Evolutionary conservation across 129 eudicot species (phyloP), one percentile per base, ranked within the genome.

Genomic region (Flaveria bidentis): DNA sequence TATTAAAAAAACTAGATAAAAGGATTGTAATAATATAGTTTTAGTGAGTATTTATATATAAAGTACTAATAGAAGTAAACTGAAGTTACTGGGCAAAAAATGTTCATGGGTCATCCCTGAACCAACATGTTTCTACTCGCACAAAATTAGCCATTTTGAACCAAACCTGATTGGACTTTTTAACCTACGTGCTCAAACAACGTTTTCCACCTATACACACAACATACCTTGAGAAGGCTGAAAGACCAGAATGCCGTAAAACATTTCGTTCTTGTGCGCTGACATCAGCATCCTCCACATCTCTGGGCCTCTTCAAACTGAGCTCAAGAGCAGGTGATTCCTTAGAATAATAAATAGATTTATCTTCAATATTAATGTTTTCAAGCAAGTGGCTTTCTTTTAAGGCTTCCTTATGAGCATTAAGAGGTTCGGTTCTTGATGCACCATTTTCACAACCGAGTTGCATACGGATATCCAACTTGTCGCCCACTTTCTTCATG

Each of bases 191-290:
- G 17, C 20, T 45, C 17, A 60, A 52, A 12, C 71, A 46, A 15
- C 4, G 52, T 64, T 51, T 36, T 58, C 80, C 56, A 64, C 33
- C 52, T 64, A 33, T 33, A 50, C 58, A 78, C 12, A 69, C 64
- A 58, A 45, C 56, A 50, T 74, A 89, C 92, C 90, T 90, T 30
- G 92, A 82, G 83, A 90, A 90, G 71, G 96, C 96, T 18, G 96
- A 90, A 50, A 67, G 78, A 39, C 76, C 82, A 14, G 96, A 90
- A 68, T 82, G 96, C 39, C 89, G 83, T 65, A 90, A 74, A 41
- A 82, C 74, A 66, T 85, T 90, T 67, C 81, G 82, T 70, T 84
- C 88, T 69, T 73, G 73, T 46, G 71, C 81, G 76, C 65, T 81
- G 49, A 47, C 83, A 16, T 74, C 82, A 67, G 75, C 75, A 81